These are phyloP conservation scores for Prunus davidiana DNA, from an alignment of 306 rosid genomes.

Conservation along the genomic window DNA sequence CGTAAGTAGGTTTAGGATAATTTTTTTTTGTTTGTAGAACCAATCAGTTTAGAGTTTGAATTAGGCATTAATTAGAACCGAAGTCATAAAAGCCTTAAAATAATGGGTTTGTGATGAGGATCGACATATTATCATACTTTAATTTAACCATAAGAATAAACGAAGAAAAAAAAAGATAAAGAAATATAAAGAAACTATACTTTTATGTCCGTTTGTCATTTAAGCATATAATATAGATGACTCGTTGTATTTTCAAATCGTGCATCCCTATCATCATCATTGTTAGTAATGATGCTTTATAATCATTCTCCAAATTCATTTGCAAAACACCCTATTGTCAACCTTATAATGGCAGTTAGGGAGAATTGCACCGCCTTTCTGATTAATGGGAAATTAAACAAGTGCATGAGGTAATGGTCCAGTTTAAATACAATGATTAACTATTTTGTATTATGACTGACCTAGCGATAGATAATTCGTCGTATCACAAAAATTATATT, in stretches of 20 bases:
- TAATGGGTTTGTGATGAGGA: no score
- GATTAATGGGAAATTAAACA: not conserved
- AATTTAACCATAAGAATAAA: not conserved
- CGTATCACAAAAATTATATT: no score
- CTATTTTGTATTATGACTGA: not conserved
- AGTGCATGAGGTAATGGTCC: not conserved
- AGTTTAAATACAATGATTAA: not conserved
- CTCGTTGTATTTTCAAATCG: not conserved
- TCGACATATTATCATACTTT: no score
- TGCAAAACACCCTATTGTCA: conserved; percentile 1
- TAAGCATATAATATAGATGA: not conserved
- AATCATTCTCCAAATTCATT: not conserved
- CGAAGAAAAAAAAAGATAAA: not conserved
- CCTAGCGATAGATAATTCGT: no score
- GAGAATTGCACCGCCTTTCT: not conserved
- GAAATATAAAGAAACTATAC: not conserved
- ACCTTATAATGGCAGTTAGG: not conserved
- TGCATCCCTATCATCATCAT: not conserved
- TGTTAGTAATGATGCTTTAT: not conserved
- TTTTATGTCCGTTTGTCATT: not conserved
- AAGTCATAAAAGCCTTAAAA: no score
- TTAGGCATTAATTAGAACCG: no score
- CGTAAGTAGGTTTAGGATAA: no score
- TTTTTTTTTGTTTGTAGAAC: no score
- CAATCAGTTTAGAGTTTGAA: no score